Evolutionary conservation across 139 green algal species (phyloP), one percentile per base, ranked within the genome.

Genomic region (Micromonas commoda): DNA sequence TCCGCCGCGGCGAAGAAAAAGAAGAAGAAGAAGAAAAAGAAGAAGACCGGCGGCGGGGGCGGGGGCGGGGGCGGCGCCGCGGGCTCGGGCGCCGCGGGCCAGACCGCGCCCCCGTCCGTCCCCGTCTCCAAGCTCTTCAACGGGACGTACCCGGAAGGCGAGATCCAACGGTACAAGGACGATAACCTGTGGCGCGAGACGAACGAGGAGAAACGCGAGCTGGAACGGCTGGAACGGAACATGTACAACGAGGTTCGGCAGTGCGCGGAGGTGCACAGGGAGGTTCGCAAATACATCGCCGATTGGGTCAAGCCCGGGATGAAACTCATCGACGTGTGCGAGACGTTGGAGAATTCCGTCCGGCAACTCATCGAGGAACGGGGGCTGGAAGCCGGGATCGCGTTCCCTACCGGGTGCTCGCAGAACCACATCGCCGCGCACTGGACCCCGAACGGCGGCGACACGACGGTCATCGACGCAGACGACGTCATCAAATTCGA

Each of bases 401-500:
- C 91, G 65, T 96, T 96, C 83, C 91, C 90, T 71, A 96, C 92
- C 9, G 92, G 96, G 63, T 99, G 96, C 90, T 94, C 86, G 9
- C 84, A 98, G 32, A 97, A 99, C 82, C 81, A 80, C 73, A 90
- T 99, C 34, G 96, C 96, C 0, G 96, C 96, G 20, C 96, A 99
- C 87, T 99, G 90, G 90, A 98, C 96, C 20, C 96, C 96, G 67
- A 99, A 99, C 82, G 85, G 83, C 0, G 94, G 94, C 1, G 95
- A 99, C 87, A 96, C 96, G 81, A 99, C 95, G 28, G 94, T 99
- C 76, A 87, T 99, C 79, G 73, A 91, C 65, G 96, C 97, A 74
- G 90, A 98, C 73, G 92, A 99, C 85, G 96, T 99, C 9, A 99
- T 99, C 93, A 99, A 99, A 88, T 80, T 99, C 38, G 91, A 90